Percentiles rank a stretch among this genome's conserved stretches.
These are phyloP conservation scores for Pichia nanzhaoensis DNA, from an alignment of 805 yeast species.

Conservation along the genomic window DNA sequence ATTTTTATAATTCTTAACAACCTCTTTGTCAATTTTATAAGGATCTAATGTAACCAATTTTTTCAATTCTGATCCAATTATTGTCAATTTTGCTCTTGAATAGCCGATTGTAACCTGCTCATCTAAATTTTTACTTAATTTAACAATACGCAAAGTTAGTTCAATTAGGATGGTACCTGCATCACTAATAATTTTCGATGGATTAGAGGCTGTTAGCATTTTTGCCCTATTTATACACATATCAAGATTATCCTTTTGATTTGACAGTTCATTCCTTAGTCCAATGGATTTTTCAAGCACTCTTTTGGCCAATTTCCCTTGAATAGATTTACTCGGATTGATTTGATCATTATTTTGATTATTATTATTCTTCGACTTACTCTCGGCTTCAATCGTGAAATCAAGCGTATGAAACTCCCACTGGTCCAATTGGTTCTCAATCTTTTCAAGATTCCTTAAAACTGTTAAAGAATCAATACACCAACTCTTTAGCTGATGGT, in stretches of 20 bases:
- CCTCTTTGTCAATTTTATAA: slow-evolving; percentile 32
- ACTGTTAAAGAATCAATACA: slow-evolving; percentile 43
- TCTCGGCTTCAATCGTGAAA: slow-evolving; percentile 24
- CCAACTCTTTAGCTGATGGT: slow-evolving; percentile 38
- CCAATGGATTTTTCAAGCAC: slow-evolving; percentile 34
- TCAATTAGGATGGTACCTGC: slow-evolving; percentile 45
- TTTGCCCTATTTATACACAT: slow-evolving; percentile 30
- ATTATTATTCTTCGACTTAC: slow-evolving; percentile 1
- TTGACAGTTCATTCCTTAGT: slow-evolving; percentile 39
- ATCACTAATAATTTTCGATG: slow-evolving; percentile 45
- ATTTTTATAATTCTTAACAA: slow-evolving; percentile 44
- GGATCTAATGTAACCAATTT: slow-evolving; percentile 12
- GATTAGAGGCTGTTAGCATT: slow-evolving; percentile 26
- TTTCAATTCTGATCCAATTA: slow-evolving; percentile 59
- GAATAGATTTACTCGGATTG: slow-evolving; percentile 2
- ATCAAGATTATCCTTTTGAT: slow-evolving; percentile 39
- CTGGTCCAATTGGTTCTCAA: slow-evolving; percentile 39
- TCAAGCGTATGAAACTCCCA: slow-evolving; percentile 54
- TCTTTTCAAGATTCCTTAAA: slow-evolving; percentile 43
- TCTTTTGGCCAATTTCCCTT: slow-evolving; percentile 42
- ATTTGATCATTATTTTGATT: slow-evolving; percentile 14
- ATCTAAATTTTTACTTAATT: slow-evolving; percentile 43
- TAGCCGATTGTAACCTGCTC: slow-evolving; percentile 52
- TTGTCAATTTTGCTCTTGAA: slow-evolving; percentile 57
- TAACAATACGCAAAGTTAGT: slow-evolving; percentile 38